Percentiles rank a stretch among this genome's conserved stretches.
Evolutionary conservation across 2,329 filamentous ascomycete genomes (phyloP).

Genomic region (Tolypocladium sp.): DNA sequence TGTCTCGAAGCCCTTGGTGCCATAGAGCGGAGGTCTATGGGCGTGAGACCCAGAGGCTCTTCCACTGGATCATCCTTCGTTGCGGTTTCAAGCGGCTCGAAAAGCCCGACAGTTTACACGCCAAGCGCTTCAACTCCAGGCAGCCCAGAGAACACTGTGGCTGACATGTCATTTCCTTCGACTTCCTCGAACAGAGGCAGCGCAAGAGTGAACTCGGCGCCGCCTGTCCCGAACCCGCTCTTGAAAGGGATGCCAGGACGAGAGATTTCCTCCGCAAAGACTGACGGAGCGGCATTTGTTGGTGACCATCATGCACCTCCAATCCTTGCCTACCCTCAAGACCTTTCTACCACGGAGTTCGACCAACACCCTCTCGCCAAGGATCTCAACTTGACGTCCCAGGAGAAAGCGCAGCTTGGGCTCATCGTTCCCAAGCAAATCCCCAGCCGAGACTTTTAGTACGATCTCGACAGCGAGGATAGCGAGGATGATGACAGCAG

Average conservation of each 20-base stretch:
- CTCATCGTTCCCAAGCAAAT: conserved; percentile 24
- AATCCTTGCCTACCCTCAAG: conserved; percentile 22
- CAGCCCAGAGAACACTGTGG: conserved; percentile 1
- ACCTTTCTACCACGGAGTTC: conserved; percentile 24
- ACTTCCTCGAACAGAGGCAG: conserved; percentile 2
- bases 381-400: conserved; percentile 16
- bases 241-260: conserved; percentile 27
- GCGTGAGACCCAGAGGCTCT: neutral
- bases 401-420: conserved; percentile 20
- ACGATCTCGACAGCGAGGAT: conserved; percentile 25
- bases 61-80: conserved; percentile 5
- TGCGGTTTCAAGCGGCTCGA: conserved; percentile 4
- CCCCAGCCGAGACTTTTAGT: conserved; percentile 25
- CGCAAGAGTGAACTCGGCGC: conserved; percentile 1
- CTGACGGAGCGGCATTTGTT: conserved; percentile 24
- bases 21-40: conserved; percentile 5
- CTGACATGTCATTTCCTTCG: conserved; percentile 1
- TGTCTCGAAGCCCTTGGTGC: conserved; percentile 15
- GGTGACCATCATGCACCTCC: conserved; percentile 18
- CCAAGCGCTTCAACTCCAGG: neutral
- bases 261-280: conserved; percentile 27
- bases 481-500: conserved; percentile 7
- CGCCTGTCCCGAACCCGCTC: conserved; percentile 30
- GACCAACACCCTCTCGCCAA: conserved; percentile 25
- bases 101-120: neutral